Percentiles rank a stretch among this genome's conserved stretches.
These are phyloP conservation scores for Rhododendron henanense DNA, from an alignment of 148 eudicot species.

Conservation along the genomic window DNA sequence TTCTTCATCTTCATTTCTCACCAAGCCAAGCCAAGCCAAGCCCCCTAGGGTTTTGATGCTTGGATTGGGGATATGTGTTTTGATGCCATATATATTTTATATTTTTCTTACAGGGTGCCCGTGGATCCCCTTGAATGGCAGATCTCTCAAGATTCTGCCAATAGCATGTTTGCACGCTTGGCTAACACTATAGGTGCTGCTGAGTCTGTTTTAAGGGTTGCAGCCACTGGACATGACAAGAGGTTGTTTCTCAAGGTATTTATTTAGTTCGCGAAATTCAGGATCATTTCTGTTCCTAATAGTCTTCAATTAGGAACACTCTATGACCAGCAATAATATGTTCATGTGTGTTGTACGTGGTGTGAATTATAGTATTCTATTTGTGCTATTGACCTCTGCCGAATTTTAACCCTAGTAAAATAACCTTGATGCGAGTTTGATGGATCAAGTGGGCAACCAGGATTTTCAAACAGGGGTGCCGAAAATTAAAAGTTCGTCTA, in stretches of 20 bases:
- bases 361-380: not conserved
- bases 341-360: not conserved
- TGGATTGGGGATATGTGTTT: not conserved
- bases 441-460: not conserved
- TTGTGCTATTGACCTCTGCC: not conserved
- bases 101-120: slow-evolving; percentile 51
- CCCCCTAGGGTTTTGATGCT: not conserved
- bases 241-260: slow-evolving; percentile 76
- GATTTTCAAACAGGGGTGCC: not conserved
- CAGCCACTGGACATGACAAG: slow-evolving; percentile 97
- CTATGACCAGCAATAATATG: not conserved
- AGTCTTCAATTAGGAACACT: not conserved
- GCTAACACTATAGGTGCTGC: slow-evolving; percentile 98
- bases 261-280: not conserved
- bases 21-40: not conserved
- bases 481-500: not conserved
- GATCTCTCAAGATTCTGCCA: slow-evolving; percentile 86
- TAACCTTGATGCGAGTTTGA: not conserved
- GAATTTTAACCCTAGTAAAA: not conserved
- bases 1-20: not conserved
- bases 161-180: slow-evolving; percentile 65
- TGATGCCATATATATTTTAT: not conserved
- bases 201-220: slow-evolving; percentile 93
- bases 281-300: not conserved
- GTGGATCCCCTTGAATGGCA: slow-evolving; percentile 99